A percentile compares a stretch with the other conserved stretches of the same genome.
Evolutionary conservation across 371 early-diverging fungal species (phyloP).

Genomic region (Circinella minor): DNA sequence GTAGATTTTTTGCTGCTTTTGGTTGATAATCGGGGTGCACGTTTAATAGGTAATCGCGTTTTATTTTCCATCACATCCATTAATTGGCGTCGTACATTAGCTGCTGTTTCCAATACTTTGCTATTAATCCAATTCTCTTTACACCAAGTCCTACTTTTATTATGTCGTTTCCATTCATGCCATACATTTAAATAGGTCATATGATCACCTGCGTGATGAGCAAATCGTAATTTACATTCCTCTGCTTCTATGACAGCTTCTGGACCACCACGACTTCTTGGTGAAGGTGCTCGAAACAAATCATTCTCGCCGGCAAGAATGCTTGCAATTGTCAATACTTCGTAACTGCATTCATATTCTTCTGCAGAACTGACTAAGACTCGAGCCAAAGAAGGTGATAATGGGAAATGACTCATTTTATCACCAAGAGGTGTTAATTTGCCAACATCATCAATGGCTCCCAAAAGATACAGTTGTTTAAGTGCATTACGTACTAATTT

Average conservation of each 20-base stretch:
- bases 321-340: constrained; percentile 58
- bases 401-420: constrained; percentile 94
- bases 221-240: constrained; percentile 70
- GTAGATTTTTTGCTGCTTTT: constrained; percentile 17
- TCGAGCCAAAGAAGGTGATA: constrained; percentile 93
- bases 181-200: constrained; percentile 87
- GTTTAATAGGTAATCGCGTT: constrained; percentile 65
- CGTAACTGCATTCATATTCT: constrained; percentile 49
- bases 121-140: constrained; percentile 88
- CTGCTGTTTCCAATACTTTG: constrained; percentile 84
- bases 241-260: constrained; percentile 78
- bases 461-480: constrained; percentile 91
- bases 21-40: constrained; percentile 22
- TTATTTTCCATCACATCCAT: constrained; percentile 82
- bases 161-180: constrained; percentile 83
- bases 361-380: constrained; percentile 76
- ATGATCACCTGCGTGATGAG: constrained; percentile 87
- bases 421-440: constrained; percentile 92
- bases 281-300: constrained; percentile 69
- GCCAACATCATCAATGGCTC: constrained; percentile 93
- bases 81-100: constrained; percentile 90
- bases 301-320: constrained; percentile 90
- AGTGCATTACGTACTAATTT: constrained; percentile 84
- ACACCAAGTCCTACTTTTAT: constrained; percentile 77
- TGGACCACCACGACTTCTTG: constrained; percentile 57